These are phyloP conservation scores for Teunomyces stri DNA, from an alignment of 805 yeast species.

Conservation along the genomic window DNA sequence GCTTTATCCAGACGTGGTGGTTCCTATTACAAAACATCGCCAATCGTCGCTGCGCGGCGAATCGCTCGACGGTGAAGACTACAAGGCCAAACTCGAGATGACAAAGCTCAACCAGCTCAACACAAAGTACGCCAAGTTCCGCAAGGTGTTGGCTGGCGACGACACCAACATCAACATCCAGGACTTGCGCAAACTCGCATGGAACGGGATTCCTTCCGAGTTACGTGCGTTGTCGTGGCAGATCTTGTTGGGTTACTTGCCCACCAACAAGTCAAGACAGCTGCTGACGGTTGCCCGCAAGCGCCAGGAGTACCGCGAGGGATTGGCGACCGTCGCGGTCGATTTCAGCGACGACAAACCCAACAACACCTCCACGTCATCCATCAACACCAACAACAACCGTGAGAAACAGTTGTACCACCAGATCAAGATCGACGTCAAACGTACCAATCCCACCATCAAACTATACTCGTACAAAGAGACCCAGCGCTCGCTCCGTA, in stretches of 20 bases:
- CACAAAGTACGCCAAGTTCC: slow-evolving; percentile 65
- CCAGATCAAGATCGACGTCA: slow-evolving; percentile 92
- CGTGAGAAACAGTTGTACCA: slow-evolving; percentile 82
- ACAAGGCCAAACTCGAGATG: slow-evolving; percentile 43
- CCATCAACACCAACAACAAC: slow-evolving; percentile 13
- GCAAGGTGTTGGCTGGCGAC: slow-evolving; percentile 50
- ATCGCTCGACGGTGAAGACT: slow-evolving; percentile 42
- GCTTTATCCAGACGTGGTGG: slow-evolving; percentile 36
- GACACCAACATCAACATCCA: slow-evolving; percentile 58
- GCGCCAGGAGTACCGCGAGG: slow-evolving; percentile 80
- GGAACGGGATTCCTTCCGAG: slow-evolving; percentile 91
- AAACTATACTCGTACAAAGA: slow-evolving; percentile 64
- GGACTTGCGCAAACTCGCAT: slow-evolving; percentile 74
- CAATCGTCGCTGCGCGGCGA: slow-evolving; percentile 13
- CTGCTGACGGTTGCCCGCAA: slow-evolving; percentile 68
- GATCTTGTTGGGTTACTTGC: slow-evolving; percentile 81
- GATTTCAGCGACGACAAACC: slow-evolving; percentile 30
- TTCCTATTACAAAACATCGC: slow-evolving; percentile 14
- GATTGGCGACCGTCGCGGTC: slow-evolving; percentile 62
- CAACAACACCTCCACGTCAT: slow-evolving; percentile 11
- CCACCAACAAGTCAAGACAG: slow-evolving; percentile 79
- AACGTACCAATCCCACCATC: slow-evolving; percentile 87
- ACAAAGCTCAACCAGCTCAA: slow-evolving; percentile 58
- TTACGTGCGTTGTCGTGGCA: slow-evolving; percentile 89
- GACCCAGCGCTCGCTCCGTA: slow-evolving; percentile 77